Evolutionary conservation across 306 rosid species (phyloP), one percentile per base, ranked within the genome.

Genomic region (Citrullus amarus): DNA sequence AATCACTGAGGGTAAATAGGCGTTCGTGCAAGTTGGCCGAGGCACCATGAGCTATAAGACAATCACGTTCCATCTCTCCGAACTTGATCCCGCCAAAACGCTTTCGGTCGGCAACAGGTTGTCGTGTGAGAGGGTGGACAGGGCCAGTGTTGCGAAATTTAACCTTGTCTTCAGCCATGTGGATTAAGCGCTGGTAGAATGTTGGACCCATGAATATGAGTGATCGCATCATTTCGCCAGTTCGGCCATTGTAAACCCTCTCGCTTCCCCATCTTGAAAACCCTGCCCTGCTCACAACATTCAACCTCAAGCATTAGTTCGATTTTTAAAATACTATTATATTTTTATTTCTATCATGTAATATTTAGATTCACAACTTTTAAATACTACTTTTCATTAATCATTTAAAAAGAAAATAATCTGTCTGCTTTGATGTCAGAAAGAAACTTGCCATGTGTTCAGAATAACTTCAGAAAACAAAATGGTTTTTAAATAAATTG

Each of bases 11-110:
- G 1, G 97, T 96, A n/a, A 88, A 96, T 41, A 96, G 93, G 10
- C 99, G 97, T 56, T 96, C 99, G 13, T 96, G 91, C 80, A 96
- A 82, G 86, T 96, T 96, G 38, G 98, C 96, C 0, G 99, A 92
- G 34, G 99, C 99, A 43, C 99, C 99, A 5, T 96, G 99, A 16
- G 99, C 99, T 7, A 96, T 86, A 15, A 96, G 88, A 81, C 99
- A 96, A 82, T 96, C 99, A 5, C 99, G 92, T 84, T 96, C 99
- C 99, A 96, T 96, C 81, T 96, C 99, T 39, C 99, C 99, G 15
- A 96, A 96, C 80, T 96, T 96, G 77, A 96, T 87, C 28, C 99
- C 99, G 59, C 99, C 99, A 74, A 92, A 96, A 22, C 99, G 90
- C 80, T 96, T 96, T 75, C 99, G 77, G 76, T 96, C 99, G 1